Conservation (phyloP, 306 rosid genomes). For the Dalbergia cochinchinensis region DNA sequence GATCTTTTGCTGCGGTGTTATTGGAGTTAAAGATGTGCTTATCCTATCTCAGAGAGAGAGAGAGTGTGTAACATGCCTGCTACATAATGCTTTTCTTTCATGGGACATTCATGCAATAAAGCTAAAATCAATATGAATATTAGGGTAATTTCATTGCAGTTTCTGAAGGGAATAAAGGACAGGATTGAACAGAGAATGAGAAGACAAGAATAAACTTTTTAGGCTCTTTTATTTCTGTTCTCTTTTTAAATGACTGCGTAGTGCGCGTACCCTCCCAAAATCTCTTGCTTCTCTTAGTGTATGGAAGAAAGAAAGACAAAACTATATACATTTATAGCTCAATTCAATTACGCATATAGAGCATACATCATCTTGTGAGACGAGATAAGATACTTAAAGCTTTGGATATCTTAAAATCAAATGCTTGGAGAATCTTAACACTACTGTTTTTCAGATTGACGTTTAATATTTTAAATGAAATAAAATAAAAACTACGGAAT, state of each 20-base stretch:
- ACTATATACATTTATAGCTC: neutral
- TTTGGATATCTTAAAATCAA: constrained; percentile 40
- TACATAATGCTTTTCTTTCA: constrained; percentile 43
- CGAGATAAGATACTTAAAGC: constrained; percentile 25
- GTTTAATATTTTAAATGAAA: neutral
- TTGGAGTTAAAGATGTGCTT: constrained; percentile 48
- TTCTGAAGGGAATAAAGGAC: constrained; percentile 69
- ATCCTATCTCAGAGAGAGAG: constrained; percentile 44
- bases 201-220: constrained; percentile 95
- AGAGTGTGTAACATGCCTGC: constrained; percentile 70
- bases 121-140: constrained; percentile 48
- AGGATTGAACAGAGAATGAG: constrained; percentile 47
- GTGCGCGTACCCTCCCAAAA: neutral
- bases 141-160: constrained; percentile 64
- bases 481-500: neutral
- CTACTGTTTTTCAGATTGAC: constrained; percentile 2
- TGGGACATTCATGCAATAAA: constrained; percentile 80
- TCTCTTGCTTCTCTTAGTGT: neutral
- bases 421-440: constrained; percentile 43
- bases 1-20: constrained; percentile 53
- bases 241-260: constrained; percentile 37
- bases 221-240: constrained; percentile 42
- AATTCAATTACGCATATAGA: constrained; percentile 1
- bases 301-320: constrained; percentile 14
- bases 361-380: constrained; percentile 19